Evolutionary conservation across 208 protist species (phyloP).

Genomic region (Leishmania tarentolae): DNA sequence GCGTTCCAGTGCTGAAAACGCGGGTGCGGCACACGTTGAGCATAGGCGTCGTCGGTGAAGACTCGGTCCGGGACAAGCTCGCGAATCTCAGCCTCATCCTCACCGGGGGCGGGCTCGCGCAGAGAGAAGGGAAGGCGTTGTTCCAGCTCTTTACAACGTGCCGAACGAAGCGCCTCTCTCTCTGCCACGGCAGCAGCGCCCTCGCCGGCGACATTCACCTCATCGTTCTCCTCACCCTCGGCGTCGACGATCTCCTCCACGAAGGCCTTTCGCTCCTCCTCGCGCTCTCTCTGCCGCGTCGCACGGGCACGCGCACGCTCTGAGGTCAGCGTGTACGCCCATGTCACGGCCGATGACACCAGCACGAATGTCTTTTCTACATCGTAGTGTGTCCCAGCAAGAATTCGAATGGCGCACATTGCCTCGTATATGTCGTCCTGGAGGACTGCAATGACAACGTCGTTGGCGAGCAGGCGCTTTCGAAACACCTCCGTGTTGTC

Average conservation of each 20-base stretch:
- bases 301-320: slow-evolving; percentile 48
- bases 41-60: slow-evolving; percentile 91
- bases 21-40: slow-evolving; percentile 76
- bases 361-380: slow-evolving; percentile 94
- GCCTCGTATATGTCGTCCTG: slow-evolving; percentile 84
- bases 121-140: slow-evolving; percentile 25
- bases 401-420: slow-evolving; percentile 80
- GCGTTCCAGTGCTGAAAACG: slow-evolving; percentile 83
- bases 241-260: slow-evolving; percentile 49
- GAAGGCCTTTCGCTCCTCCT: slow-evolving; percentile 43
- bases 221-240: slow-evolving; percentile 32
- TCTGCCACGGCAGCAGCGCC: slow-evolving; percentile 17
- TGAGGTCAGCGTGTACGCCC: slow-evolving; percentile 72
- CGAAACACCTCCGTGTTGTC: slow-evolving; percentile 67
- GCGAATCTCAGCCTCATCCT: slow-evolving; percentile 47
- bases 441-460: slow-evolving; percentile 87
- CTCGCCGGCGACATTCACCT: slow-evolving; percentile 8
- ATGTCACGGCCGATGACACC: slow-evolving; percentile 85
- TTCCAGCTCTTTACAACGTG: slow-evolving; percentile 20
- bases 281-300: slow-evolving; percentile 42
- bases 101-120: slow-evolving; percentile 27
- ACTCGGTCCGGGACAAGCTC: slow-evolving; percentile 63
- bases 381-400: slow-evolving; percentile 83
- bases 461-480: slow-evolving; percentile 62
- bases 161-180: slow-evolving; percentile 11